These are phyloP conservation scores for Tetrahymena malaccensis DNA, from an alignment of 73 alveolate genomes.

Conservation along the genomic window DNA sequence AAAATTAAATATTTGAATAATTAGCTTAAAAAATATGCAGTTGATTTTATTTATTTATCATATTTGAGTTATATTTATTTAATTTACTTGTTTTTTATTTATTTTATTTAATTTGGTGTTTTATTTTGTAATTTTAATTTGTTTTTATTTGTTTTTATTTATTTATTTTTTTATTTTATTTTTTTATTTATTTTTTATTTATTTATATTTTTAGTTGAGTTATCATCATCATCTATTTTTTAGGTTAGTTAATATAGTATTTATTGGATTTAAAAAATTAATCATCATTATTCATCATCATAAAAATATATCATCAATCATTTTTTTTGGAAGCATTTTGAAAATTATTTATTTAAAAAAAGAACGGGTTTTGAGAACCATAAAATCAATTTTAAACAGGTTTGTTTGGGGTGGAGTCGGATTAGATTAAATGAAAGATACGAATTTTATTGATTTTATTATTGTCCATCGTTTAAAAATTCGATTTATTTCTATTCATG, in stretches of 20 bases:
- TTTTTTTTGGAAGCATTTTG: neutral
- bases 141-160: neutral
- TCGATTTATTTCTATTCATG: neutral
- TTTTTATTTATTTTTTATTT: neutral
- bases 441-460: neutral
- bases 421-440: neutral
- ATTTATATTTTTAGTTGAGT: neutral
- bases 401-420: neutral
- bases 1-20: too few species aligned
- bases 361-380: neutral
- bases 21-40: too few species aligned
- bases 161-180: neutral
- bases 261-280: neutral
- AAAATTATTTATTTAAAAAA: neutral
- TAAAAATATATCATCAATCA: neutral
- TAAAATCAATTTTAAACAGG: neutral
- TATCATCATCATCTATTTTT: neutral
- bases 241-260: neutral
- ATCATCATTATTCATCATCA: neutral
- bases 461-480: neutral
- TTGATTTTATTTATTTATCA: too few species aligned
- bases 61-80: too few species aligned
- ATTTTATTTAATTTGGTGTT: too few species aligned
- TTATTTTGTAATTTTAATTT: too few species aligned
- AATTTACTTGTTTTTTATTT: too few species aligned